phyloP scores from a whole-genome alignment of 352 stramenopile genomes.

The Globisporangium lucens region DNA sequence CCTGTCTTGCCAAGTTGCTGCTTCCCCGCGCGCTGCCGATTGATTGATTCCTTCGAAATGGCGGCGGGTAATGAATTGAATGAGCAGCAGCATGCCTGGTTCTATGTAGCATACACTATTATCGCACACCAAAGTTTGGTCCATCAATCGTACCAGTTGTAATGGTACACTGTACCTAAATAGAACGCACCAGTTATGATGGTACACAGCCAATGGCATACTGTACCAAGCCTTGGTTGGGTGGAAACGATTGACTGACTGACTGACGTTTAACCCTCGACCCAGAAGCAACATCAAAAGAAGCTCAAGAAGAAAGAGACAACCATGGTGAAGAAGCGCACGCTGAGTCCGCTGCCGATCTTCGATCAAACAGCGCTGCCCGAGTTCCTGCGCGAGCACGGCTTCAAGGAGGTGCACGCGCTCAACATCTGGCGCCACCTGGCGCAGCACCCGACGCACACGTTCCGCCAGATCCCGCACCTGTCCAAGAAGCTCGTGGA shows the following conservation, averaged over 20 bases:
- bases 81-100: neutral
- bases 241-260: conserved; percentile 7
- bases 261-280: neutral
- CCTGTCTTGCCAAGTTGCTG: neutral
- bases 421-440: conserved; percentile 76
- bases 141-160: neutral
- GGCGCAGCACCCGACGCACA: conserved; percentile 49
- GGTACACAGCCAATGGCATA: neutral
- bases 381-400: conserved; percentile 52
- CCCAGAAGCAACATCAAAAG: neutral
- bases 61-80: conserved; percentile 1
- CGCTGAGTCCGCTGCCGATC: conserved; percentile 61
- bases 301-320: neutral
- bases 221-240: conserved; percentile 5
- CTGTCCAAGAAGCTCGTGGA: conserved; percentile 57
- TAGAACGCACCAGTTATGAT: neutral
- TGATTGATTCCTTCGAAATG: conserved; percentile 16
- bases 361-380: conserved; percentile 74
- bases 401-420: conserved; percentile 76
- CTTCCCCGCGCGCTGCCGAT: neutral
- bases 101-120: too few species aligned
- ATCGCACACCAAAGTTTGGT: too few species aligned
- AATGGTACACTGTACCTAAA: neutral
- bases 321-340: conserved; percentile 83
- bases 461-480: conserved; percentile 57